Evolutionary conservation across 768 basidiomycete species (phyloP), one percentile per base, ranked within the genome.

Genomic region (Lentinula guzmanii): DNA sequence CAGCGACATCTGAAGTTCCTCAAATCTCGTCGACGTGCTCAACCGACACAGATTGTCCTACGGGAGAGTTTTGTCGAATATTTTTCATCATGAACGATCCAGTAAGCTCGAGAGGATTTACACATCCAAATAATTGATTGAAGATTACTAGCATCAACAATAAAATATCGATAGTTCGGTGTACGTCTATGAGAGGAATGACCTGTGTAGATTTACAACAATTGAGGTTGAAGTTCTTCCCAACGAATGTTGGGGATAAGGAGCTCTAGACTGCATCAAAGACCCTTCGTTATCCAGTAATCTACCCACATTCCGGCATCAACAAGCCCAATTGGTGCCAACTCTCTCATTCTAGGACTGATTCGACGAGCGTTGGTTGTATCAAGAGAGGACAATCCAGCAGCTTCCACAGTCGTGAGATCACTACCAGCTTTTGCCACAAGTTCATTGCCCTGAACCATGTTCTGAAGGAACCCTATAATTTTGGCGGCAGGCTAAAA

Each of bases 261-360:
- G 37, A 37, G 37, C 37, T 24, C 24, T 24, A 24, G 24, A 2
- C 37, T 37, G 7, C 11, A 37, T 37, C 7, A 37, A 11, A 37
- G 11, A 5, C 58, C 58, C 8, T 48, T 35, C 31, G 18, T 37
- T 11, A 61, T 33, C 69, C 69, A 70, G 35, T 70, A 69, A 4
- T 58, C 31, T 15, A 68, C 61, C 69, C 66, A 70, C 21, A 54
- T 50, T 42, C 46, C 41, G 24, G 64, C 63, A 5, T 70, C 69
- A 28, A 21, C 10, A 2, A 58, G 50, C 13, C 61, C 61, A 3
- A 69, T 34, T 9, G 66, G 64, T 35, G 21, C 56, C 61, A 69
- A 64, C 16, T 28, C 15, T 8, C 53, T 50, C 41, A 69, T 24
- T 16, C 62, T 64, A 42, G 61, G 35, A 56, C 66, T 67, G 5